Evolutionary conservation across 352 stramenopile species (phyloP).

Genomic region (Phytopythium sindhum): DNA sequence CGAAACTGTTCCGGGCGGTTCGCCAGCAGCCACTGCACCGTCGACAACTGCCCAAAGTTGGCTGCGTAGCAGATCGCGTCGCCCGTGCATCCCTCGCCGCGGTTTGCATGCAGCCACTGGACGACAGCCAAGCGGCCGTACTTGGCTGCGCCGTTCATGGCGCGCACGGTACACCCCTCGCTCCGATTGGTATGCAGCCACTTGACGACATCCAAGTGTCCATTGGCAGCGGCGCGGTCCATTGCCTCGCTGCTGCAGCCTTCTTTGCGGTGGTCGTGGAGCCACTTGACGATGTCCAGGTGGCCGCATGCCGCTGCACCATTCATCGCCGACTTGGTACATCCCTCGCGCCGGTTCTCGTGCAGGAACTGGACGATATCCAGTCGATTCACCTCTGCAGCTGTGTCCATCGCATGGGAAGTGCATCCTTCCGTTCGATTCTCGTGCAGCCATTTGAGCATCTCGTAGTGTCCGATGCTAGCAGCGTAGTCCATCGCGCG

Average conservation of each 20-base stretch:
- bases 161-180: conserved; percentile 23
- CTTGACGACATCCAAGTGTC: conserved; percentile 23
- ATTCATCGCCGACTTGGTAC: conserved; percentile 30
- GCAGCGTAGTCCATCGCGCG: conserved; percentile 29
- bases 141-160: conserved; percentile 15
- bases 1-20: conserved; percentile 9
- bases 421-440: conserved; percentile 26
- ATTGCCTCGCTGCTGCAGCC: conserved; percentile 26
- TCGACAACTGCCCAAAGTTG: conserved; percentile 8
- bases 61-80: conserved; percentile 14
- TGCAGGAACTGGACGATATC: conserved; percentile 33
- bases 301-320: conserved; percentile 28
- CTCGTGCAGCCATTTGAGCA: conserved; percentile 23
- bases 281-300: conserved; percentile 25
- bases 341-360: conserved; percentile 24
- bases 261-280: conserved; percentile 27
- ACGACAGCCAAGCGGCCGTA: conserved; percentile 8
- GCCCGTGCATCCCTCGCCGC: conserved; percentile 12
- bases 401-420: conserved; percentile 22
- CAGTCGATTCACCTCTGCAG: conserved; percentile 19
- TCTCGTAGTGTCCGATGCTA: conserved; percentile 23
- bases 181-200: conserved; percentile 22
- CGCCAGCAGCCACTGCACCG: conserved; percentile 12
- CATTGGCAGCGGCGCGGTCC: conserved; percentile 19
- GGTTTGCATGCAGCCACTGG: conserved; percentile 12